Percentiles rank a stretch among this genome's conserved stretches.
These are phyloP conservation scores for Candida awuae DNA, from an alignment of 805 yeast species.

Conservation along the genomic window DNA sequence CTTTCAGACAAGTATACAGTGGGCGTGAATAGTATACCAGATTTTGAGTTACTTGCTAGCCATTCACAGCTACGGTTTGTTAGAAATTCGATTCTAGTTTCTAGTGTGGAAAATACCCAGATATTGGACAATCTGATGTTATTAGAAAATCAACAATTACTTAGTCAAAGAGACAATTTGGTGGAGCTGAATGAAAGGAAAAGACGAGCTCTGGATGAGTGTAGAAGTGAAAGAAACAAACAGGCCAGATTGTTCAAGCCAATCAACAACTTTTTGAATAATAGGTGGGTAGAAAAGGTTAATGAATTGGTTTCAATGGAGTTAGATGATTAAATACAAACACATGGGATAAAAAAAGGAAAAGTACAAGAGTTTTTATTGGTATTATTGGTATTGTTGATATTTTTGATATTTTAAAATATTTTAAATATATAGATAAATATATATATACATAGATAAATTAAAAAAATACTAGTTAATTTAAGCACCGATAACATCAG, in stretches of 20 bases:
- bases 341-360: no score
- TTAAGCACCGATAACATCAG: constrained; percentile 79
- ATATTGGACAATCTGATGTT: background rate
- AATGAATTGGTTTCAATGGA: constrained; percentile 30
- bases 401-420: background rate
- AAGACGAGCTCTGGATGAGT: constrained; percentile 38
- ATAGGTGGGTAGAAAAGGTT: constrained; percentile 45
- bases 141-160: constrained; percentile 3
- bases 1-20: constrained; percentile 12
- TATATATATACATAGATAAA: constrained; percentile 16
- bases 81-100: constrained; percentile 3
- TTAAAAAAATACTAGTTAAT: constrained; percentile 11
- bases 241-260: constrained; percentile 39
- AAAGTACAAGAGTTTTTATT: no score
- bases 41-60: constrained; percentile 12
- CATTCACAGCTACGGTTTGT: constrained; percentile 12
- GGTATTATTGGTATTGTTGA: no score
- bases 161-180: background rate
- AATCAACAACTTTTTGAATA: constrained; percentile 35
- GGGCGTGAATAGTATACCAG: constrained; percentile 2
- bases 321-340: no score
- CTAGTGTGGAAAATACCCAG: background rate
- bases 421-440: background rate
- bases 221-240: constrained; percentile 35
- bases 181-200: constrained; percentile 16